Evolutionary conservation across 805 yeast genomes (phyloP).

Genomic region (Lachancea meyersii): DNA sequence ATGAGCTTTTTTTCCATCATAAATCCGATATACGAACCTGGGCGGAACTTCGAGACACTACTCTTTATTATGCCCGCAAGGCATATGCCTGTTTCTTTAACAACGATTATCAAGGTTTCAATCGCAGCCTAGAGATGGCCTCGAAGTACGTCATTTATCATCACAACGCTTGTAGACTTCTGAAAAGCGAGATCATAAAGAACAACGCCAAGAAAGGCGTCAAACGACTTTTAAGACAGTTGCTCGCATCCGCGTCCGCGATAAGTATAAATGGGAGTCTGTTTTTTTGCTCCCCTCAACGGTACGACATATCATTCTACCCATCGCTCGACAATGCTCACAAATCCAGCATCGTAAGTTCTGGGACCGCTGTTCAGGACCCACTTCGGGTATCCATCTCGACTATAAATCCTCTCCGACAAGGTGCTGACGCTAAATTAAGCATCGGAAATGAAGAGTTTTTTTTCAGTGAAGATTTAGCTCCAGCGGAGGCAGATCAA

Average conservation of each 20-base stretch:
- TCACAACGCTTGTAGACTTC: conserved; percentile 50
- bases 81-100: conserved; percentile 47
- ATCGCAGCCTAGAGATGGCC: conserved; percentile 46
- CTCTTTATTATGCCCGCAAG: conserved; percentile 43
- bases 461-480: not conserved
- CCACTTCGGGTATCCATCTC: conserved; percentile 7
- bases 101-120: conserved; percentile 46
- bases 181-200: conserved; percentile 44
- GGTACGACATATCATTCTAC: conserved; percentile 4
- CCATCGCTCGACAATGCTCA: not conserved
- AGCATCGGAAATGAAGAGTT: conserved; percentile 21
- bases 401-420: conserved; percentile 3
- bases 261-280: conserved; percentile 59
- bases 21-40: conserved; percentile 55
- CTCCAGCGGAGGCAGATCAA: not conserved
- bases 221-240: conserved; percentile 44
- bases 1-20: conserved; percentile 50
- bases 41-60: conserved; percentile 47
- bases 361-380: conserved; percentile 8
- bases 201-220: conserved; percentile 44
- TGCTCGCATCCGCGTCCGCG: conserved; percentile 52
- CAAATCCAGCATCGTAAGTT: conserved; percentile 6
- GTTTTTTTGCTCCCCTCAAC: conserved; percentile 38
- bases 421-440: conserved; percentile 8
- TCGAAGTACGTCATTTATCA: conserved; percentile 48